Conservation (phyloP, 352 stramenopile species). For the Pythium dissotocum region DNA sequence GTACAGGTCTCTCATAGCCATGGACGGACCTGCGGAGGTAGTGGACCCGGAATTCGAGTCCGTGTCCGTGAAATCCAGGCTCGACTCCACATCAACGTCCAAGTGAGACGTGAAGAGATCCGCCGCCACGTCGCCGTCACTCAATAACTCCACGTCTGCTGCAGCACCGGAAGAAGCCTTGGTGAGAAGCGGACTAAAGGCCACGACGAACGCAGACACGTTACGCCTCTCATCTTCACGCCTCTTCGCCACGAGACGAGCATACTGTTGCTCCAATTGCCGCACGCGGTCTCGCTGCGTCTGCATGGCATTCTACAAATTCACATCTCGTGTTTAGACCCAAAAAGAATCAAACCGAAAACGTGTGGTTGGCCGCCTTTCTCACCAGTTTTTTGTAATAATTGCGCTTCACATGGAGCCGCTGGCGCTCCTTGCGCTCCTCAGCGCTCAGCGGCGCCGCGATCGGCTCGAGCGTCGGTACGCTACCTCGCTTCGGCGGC, state of each 20-base stretch:
- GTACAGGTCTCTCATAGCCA: too few relatives aligned
- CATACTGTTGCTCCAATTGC: slow-evolving; percentile 20
- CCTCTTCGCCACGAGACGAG: slow-evolving; percentile 11
- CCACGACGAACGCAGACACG: too few relatives aligned
- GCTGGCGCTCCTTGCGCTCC: slow-evolving; percentile 12
- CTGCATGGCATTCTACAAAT: slow-evolving; percentile 19
- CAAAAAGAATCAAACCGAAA: background rate
- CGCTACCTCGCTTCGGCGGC: too few relatives aligned
- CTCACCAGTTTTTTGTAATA: slow-evolving; percentile 23
- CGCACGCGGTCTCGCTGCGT: slow-evolving; percentile 17
- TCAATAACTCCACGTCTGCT: too few relatives aligned
- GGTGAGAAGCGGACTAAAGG: background rate
- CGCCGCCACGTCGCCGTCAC: too few relatives aligned
- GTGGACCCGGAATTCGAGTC: too few relatives aligned
- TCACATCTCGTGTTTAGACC: too few relatives aligned
- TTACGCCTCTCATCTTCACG: background rate
- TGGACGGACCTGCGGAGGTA: too few relatives aligned
- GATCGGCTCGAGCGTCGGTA: slow-evolving; percentile 7
- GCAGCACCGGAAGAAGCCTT: background rate
- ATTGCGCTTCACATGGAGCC: slow-evolving; percentile 17
- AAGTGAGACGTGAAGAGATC: too few relatives aligned
- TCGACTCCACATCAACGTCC: too few relatives aligned
- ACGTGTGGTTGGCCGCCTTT: background rate
- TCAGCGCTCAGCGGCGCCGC: slow-evolving; percentile 10
- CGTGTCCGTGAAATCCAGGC: too few relatives aligned